phyloP scores from a whole-genome alignment of 768 basidiomycete genomes.

The Kwoniella heveanensis region DNA sequence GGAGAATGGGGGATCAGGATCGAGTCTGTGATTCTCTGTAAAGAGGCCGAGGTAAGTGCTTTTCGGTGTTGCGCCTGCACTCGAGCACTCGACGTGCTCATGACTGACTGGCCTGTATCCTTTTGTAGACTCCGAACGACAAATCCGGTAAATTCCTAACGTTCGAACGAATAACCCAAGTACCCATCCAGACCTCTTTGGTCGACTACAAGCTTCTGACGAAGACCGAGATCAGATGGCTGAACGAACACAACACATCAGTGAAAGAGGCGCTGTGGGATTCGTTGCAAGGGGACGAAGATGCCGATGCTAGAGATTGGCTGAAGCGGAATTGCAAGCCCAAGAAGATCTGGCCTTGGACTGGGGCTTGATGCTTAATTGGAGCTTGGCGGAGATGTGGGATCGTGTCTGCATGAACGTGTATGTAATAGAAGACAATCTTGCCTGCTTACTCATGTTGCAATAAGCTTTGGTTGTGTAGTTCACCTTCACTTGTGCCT shows the following conservation, averaged over 20 bases:
- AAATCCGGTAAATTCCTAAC: constrained; percentile 14
- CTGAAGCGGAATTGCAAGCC: constrained; percentile 42
- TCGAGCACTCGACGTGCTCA: not conserved
- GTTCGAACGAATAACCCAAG: constrained; percentile 59
- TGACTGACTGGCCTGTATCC: not conserved
- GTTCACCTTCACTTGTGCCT: no score
- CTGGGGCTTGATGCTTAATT: constrained; percentile 11
- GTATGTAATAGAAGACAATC: no score
- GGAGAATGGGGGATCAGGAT: constrained; percentile 87
- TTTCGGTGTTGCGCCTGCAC: not conserved
- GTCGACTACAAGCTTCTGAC: constrained; percentile 80
- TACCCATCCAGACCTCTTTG: constrained; percentile 89
- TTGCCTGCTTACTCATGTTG: no score
- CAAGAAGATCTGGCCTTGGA: constrained; percentile 49
- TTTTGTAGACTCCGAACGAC: constrained; percentile 2
- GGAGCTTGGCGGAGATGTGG: no score
- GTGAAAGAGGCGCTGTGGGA: constrained; percentile 46
- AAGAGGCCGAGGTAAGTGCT: constrained; percentile 63
- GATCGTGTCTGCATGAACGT: no score
- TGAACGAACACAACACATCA: constrained; percentile 62
- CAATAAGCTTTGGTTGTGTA: no score
- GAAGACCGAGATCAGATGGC: constrained; percentile 82
- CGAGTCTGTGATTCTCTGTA: constrained; percentile 80
- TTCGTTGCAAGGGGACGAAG: constrained; percentile 35
- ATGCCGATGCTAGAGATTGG: constrained; percentile 47